Evolutionary conservation across 768 basidiomycete genomes (phyloP).

Genomic region (Tricholoma sp.): DNA sequence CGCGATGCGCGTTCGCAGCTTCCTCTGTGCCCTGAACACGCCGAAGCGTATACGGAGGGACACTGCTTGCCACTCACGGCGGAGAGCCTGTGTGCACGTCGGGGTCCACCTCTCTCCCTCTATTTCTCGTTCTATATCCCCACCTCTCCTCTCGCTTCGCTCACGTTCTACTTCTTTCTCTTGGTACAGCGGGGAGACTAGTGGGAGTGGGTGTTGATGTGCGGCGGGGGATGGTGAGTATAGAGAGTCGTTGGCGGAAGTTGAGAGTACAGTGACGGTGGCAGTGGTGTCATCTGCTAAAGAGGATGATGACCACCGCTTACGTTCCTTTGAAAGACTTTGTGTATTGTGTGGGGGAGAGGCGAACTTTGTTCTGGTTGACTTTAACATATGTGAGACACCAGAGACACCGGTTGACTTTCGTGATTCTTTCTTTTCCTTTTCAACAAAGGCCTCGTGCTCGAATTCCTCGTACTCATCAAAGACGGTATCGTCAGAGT

Average conservation of each 20-base stretch:
- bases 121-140: constrained; percentile 17
- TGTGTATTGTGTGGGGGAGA: not conserved
- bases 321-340: not conserved
- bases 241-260: constrained; percentile 6
- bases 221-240: constrained; percentile 3
- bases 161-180: constrained; percentile 4
- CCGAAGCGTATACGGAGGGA: constrained; percentile 50
- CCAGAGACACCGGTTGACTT: not conserved
- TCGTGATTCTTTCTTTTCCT: not conserved
- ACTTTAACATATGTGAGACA: not conserved
- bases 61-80: constrained; percentile 58
- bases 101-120: constrained; percentile 37
- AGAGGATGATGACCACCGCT: not conserved
- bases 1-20: constrained; percentile 21
- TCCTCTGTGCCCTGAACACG: constrained; percentile 44
- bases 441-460: not conserved
- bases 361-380: not conserved
- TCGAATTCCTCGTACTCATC: constrained; percentile 26
- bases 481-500: constrained; percentile 21
- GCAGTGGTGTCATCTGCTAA: not conserved
- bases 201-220: constrained; percentile 3
- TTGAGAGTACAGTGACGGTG: constrained; percentile 1
- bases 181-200: not conserved
- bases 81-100: constrained; percentile 49
- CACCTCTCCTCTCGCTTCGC: constrained; percentile 14